Conservation (phyloP, 768 basidiomycete species). For the Multifurca ochricompacta region DNA sequence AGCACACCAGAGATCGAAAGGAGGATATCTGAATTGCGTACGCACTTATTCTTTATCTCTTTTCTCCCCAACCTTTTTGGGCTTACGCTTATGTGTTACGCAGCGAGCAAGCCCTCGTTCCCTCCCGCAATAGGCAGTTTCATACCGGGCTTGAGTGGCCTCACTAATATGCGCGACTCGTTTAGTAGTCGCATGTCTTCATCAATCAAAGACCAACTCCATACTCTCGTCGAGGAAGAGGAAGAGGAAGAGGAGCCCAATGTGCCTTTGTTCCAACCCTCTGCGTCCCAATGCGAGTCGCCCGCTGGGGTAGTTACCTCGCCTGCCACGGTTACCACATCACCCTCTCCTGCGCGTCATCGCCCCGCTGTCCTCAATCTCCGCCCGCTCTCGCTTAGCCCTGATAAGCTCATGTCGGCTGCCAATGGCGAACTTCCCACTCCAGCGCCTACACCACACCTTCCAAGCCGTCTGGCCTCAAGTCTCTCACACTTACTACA, state of each 20-base stretch:
- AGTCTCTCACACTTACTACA: slow-evolving; percentile 43
- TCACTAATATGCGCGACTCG: slow-evolving; percentile 68
- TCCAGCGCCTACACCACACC: slow-evolving; percentile 45
- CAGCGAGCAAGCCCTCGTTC: slow-evolving; percentile 57
- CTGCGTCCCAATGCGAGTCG: slow-evolving; percentile 2
- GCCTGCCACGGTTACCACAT: slow-evolving; percentile 14
- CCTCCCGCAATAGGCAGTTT: slow-evolving; percentile 41
- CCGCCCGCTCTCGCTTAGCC: slow-evolving; percentile 64
- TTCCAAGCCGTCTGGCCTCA: slow-evolving; percentile 42
- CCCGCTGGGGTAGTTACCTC: slow-evolving; percentile 1
- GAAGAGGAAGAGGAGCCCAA: slow-evolving; percentile 71
- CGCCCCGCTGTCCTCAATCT: slow-evolving; percentile 63
- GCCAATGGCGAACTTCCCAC: slow-evolving; percentile 22
- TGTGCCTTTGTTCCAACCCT: slow-evolving; percentile 23
- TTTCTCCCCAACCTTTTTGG: neutral
- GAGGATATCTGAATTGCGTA: slow-evolving; percentile 58
- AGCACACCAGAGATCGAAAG: slow-evolving; percentile 49
- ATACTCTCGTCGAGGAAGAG: slow-evolving; percentile 77
- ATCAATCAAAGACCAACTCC: slow-evolving; percentile 66
- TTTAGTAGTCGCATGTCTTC: slow-evolving; percentile 64
- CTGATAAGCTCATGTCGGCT: slow-evolving; percentile 38
- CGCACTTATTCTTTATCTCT: slow-evolving; percentile 28
- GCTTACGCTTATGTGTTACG: neutral
- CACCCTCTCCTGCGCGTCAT: slow-evolving; percentile 38
- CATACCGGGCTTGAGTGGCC: slow-evolving; percentile 32